Conservation (phyloP, 139 green algal genomes). For the Haematococcus lacustris region DNA sequence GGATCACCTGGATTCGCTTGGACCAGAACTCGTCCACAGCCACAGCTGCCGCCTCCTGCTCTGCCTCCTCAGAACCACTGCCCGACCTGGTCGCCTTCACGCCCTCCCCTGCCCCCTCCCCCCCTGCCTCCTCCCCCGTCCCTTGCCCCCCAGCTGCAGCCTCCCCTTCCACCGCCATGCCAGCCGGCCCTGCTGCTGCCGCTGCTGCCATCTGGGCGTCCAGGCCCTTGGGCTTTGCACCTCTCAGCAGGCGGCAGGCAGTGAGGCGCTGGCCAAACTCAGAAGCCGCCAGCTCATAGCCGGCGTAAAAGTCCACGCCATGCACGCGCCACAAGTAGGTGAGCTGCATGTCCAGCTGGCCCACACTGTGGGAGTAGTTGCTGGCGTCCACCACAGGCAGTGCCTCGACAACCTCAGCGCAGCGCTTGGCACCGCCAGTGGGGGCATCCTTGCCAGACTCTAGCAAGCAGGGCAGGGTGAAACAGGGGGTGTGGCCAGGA, state of each 20-base stretch:
- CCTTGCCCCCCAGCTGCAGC: neutral
- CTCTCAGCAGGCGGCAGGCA: slow-evolving; percentile 12
- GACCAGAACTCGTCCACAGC: slow-evolving; percentile 50
- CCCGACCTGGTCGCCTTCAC: neutral
- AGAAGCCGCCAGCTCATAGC: slow-evolving; percentile 20
- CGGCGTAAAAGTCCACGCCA: slow-evolving; percentile 83
- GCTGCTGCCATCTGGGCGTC: neutral
- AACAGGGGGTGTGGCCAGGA: neutral
- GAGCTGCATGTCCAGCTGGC: slow-evolving; percentile 73
- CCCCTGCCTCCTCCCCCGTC: neutral
- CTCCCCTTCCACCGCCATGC: slow-evolving; percentile 20
- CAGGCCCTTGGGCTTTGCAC: neutral
- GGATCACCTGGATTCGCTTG: slow-evolving; percentile 34
- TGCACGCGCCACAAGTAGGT: slow-evolving; percentile 88
- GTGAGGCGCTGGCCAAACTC: slow-evolving; percentile 18
- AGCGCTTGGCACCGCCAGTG: slow-evolving; percentile 1
- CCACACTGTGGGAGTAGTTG: slow-evolving; percentile 15
- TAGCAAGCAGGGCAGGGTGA: neutral
- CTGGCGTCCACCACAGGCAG: slow-evolving; percentile 15
- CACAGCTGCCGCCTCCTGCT: neutral
- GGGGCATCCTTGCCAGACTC: slow-evolving; percentile 11
- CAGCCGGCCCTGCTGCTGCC: neutral
- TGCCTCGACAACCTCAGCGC: slow-evolving; percentile 13
- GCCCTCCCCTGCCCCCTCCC: neutral
- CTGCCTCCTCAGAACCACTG: neutral